These are phyloP conservation scores for Teratosphaeria pseudoeucalypti DNA, from an alignment of 2,329 filamentous ascomycete species.

Conservation along the genomic window DNA sequence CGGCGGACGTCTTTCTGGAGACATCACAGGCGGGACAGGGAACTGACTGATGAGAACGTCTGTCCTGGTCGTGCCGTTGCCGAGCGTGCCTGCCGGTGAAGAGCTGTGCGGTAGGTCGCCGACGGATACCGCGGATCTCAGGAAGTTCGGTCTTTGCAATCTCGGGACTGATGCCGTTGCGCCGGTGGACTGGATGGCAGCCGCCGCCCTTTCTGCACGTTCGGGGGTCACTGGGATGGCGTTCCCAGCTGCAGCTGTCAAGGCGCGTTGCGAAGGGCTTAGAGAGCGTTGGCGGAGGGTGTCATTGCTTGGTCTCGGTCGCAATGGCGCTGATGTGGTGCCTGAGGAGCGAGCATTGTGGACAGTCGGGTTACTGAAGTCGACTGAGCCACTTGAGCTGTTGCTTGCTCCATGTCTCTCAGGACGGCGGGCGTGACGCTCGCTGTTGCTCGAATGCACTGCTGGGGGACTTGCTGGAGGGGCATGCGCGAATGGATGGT, in stretches of 20 bases:
- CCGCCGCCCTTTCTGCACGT: conserved; percentile 5
- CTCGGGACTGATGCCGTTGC: background rate
- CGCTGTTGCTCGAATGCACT: background rate
- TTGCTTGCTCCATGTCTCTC: background rate
- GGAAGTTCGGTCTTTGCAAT: background rate
- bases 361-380: background rate
- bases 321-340: background rate
- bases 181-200: background rate
- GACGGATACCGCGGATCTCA: background rate
- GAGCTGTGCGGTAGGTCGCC: background rate
- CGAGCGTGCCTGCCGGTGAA: background rate
- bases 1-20: background rate
- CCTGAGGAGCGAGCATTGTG: background rate
- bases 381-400: background rate
- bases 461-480: background rate
- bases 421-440: background rate
- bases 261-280: conserved; percentile 11
- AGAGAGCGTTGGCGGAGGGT: conserved; percentile 1
- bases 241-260: conserved; percentile 13
- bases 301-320: background rate
- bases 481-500: conserved; percentile 17
- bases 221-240: conserved; percentile 14
- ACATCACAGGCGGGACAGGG: conserved; percentile 10
- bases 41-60: conserved; percentile 15
- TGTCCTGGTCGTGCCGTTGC: conserved; percentile 11